phyloP scores from a whole-genome alignment of 2,329 filamentous ascomycete genomes.

The Penicillium verrucosum region DNA sequence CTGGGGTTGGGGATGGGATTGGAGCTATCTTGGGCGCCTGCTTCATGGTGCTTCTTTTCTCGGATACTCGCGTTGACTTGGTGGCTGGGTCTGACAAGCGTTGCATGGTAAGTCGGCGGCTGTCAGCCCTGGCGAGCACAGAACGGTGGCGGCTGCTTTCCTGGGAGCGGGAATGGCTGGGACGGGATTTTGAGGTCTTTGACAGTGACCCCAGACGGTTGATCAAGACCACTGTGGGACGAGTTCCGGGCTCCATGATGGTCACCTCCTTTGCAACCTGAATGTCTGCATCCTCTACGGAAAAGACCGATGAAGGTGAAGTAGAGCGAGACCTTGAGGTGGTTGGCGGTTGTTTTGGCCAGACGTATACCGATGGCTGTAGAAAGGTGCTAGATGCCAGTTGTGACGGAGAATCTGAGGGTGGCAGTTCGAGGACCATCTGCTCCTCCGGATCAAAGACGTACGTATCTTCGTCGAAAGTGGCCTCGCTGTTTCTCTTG shows the following conservation, averaged over 20 bases:
- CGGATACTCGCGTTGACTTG: not conserved
- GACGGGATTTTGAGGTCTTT: conserved; percentile 12
- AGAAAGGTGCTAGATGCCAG: conserved; percentile 30
- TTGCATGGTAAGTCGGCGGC: conserved; percentile 4
- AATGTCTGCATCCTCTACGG: conserved; percentile 33
- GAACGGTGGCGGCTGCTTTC: conserved; percentile 13
- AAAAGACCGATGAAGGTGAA: conserved; percentile 29
- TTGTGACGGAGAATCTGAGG: conserved; percentile 27
- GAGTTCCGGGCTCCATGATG: conserved; percentile 29
- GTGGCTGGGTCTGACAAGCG: not conserved
- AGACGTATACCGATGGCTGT: conserved; percentile 30
- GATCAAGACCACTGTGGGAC: conserved; percentile 34
- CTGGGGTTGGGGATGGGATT: not conserved
- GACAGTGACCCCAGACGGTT: conserved; percentile 23
- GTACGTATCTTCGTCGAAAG: conserved; percentile 31
- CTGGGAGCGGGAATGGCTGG: conserved; percentile 10
- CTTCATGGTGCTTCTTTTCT: not conserved
- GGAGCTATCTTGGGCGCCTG: not conserved
- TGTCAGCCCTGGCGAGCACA: not conserved
- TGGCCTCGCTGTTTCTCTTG: conserved; percentile 33
- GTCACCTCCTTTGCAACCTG: conserved; percentile 34
- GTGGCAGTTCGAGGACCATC: conserved; percentile 33
- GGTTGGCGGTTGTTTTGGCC: conserved; percentile 21
- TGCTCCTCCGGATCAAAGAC: conserved; percentile 34
- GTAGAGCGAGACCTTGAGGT: conserved; percentile 24